Conservation (phyloP, 163 green algal genomes). For the Chlamydomonas reinhardtii region DNA sequence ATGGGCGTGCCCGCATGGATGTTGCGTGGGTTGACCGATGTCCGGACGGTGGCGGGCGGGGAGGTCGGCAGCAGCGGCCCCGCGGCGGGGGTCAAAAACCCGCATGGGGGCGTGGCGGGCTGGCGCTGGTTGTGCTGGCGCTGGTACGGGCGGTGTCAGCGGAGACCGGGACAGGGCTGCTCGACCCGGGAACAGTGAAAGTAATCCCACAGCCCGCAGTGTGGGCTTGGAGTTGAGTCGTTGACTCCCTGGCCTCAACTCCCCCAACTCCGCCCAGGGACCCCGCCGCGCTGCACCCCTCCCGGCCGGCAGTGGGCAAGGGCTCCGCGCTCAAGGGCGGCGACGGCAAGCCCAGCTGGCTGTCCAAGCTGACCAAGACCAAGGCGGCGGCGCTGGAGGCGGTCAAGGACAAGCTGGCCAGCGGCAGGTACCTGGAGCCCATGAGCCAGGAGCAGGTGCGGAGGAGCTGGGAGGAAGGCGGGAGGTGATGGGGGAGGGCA, state of each 20-base stretch:
- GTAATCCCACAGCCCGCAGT: too few species aligned
- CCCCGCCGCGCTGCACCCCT: background rate
- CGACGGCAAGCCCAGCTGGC: slow-evolving; percentile 39
- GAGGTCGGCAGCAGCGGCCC: too few species aligned
- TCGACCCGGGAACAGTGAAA: too few species aligned
- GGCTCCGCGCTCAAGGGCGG: background rate
- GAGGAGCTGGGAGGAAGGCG: too few species aligned
- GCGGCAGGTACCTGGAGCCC: slow-evolving; percentile 18
- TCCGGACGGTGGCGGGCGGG: too few species aligned
- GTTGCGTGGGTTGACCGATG: too few species aligned
- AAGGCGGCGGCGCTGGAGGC: slow-evolving; percentile 31
- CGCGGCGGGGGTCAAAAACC: too few species aligned
- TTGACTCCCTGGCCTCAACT: too few species aligned
- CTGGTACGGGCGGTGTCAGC: background rate
- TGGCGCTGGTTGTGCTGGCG: background rate
- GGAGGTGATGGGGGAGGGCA: too few species aligned
- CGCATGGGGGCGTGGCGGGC: background rate
- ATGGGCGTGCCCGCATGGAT: too few species aligned
- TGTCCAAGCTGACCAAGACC: slow-evolving; percentile 32
- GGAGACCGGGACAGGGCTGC: background rate
- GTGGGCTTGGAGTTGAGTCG: too few species aligned
- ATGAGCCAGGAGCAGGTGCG: slow-evolving; percentile 25
- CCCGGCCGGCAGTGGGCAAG: slow-evolving; percentile 1
- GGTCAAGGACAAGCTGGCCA: background rate
- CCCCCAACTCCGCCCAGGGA: background rate